Base-by-base conservation (phyloP, 2,329 filamentous ascomycete genomes). In the Pestalotiopsis sp. region DNA sequence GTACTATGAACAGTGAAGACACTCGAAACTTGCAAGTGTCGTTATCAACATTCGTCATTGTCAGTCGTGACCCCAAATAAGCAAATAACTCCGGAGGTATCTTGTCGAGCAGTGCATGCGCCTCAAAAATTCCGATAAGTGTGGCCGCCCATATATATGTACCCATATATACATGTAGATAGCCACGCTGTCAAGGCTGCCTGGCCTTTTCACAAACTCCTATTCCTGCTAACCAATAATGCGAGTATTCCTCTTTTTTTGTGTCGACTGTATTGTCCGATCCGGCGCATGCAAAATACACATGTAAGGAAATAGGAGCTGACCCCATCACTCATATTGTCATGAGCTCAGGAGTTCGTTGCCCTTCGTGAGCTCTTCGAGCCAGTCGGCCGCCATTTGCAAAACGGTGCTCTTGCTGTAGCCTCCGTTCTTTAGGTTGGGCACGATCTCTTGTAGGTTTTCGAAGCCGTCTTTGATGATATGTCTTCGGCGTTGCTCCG, bases 331-430 rank as follows among this genome's bases (percentile, higher is more conserved):
- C 13, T 52, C 58, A 25, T 23, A 45, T 27, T 63, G 86, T n/a
- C 77, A 78, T 68, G 83, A 82, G 14, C 56, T 59, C 66, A 94
- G 78, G 31, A 82, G 78, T 68, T 90, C 83, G 76, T 97, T 97
- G 4, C 90, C 93, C 52, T 85, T 81, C 13, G 94, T 79, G 23
- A 97, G 77, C 17, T 91, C 88, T 71, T 95, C 89, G n/a, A 97
- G 81, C 85, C 92, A 97, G 72, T 93, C 91, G 14, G 90, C 92
- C 3, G 93, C 88, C 80, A 94, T 91, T 20, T 87, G 86, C 52
- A 97, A 84, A 78, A 94, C 91, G 7, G 89, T 91, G 77, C 92
- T 95, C 82, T 97, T 97, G 81, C 93, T 96, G 73, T 94, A 91
- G 1, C 92, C 92, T 9, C 92, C 92, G 31, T 89, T 90, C 67